phyloP scores from a whole-genome alignment of 495 filamentous ascomycete species.

The Bombardia bombarda region DNA sequence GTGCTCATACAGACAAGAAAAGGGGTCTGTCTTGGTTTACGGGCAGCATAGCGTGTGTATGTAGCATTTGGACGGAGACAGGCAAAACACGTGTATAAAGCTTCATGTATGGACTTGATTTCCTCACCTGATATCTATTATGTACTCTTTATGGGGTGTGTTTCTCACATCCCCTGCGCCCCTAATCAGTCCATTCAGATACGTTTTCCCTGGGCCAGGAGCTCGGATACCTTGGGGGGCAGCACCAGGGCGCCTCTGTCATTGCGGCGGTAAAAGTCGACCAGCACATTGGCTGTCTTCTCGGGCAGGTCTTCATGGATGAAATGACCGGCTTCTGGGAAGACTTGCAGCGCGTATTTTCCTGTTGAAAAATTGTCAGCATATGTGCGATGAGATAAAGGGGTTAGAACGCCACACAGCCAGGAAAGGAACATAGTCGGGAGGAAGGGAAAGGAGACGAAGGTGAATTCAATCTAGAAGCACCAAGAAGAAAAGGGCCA shows the following conservation, averaged over 20 bases:
- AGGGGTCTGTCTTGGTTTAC: too few relatives aligned
- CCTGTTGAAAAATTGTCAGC: constrained; percentile 47
- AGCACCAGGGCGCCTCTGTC: constrained; percentile 76
- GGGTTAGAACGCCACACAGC: not conserved
- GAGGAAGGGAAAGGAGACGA: not conserved
- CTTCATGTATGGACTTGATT: too few relatives aligned
- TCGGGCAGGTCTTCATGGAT: constrained; percentile 91
- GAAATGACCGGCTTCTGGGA: constrained; percentile 93
- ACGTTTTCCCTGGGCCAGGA: constrained; percentile 45
- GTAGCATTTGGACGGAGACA: too few relatives aligned
- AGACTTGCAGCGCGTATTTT: constrained; percentile 91
- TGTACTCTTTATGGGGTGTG: not conserved
- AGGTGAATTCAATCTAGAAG: not conserved
- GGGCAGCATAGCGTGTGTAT: too few relatives aligned
- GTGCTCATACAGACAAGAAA: too few relatives aligned
- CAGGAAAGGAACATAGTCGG: not conserved
- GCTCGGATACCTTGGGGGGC: constrained; percentile 75
- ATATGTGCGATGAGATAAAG: too few relatives aligned
- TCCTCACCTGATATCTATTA: too few relatives aligned
- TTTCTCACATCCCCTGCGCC: constrained; percentile 1
- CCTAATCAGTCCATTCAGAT: too few relatives aligned
- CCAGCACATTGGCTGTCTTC: constrained; percentile 74
- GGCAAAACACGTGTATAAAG: too few relatives aligned
- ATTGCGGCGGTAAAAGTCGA: constrained; percentile 87
- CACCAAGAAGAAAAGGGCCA: not conserved